Base-by-base conservation (phyloP, 2,329 filamentous ascomycete species). In the Penicillium sp. region DNA sequence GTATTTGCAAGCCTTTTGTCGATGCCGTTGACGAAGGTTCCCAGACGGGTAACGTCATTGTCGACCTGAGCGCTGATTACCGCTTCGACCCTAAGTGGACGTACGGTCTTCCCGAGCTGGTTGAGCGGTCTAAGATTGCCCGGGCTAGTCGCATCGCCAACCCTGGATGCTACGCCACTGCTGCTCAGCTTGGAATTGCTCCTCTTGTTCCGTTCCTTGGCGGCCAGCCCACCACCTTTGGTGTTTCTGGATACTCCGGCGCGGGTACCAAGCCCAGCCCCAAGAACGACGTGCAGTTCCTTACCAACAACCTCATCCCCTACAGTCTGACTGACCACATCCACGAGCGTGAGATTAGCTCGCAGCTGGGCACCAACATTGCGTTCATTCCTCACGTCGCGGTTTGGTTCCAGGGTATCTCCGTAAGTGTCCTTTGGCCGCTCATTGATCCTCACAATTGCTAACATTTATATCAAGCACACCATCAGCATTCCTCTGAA, bases 61-160 rank as follows among this genome's bases (percentile, higher is more conserved):
- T 99, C 44, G 94, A 99, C 73, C 83, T 99, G 35, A 96, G 92
- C n/a, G 94, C 94, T 58, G 94, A 99, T 77, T 95, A 96, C 76
- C 87, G 93, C 49, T 97, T 97, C 73, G 89, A 96, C 70, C 78
- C 81, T 55, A 81, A 82, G 24, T 96, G 92, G 92, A 90, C 89
- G 0, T 97, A 97, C 69, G 91, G 90, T 65, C 86, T 97, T 5
- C 92, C 92, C 14, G 94, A 97, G 76, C 81, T 96, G 48, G 84
- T 91, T 48, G 85, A 86, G 72, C 86, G 93, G 54, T 83, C 84
- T 58, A 83, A 87, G 64, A 92, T 97, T 66, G 85, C 88, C 24
- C 83, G 87, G 63, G 85, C 93, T 6, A 92, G 83, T 16, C 86
- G 90, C 54, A 97, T 99, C 71, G 82, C 89, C 61, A 96, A 96